Base-by-base conservation (phyloP, 192 early-diverging fungal species). In the Coemansia sp. region DNA sequence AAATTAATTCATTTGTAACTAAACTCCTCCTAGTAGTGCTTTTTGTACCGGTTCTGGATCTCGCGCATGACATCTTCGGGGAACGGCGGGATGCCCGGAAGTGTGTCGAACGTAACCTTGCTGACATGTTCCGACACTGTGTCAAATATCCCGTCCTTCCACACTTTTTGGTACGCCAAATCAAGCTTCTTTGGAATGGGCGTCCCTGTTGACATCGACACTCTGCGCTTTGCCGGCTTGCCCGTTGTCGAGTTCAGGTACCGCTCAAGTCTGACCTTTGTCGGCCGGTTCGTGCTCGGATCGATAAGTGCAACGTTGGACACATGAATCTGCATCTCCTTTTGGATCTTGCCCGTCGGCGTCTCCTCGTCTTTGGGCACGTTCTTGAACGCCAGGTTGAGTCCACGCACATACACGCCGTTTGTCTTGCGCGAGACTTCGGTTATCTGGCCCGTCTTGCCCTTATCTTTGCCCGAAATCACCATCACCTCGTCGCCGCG, bases 291-390 rank as follows among this genome's bases (percentile, higher is more conserved):
- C 8, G 68, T 75, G 57, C 65, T 72, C 12, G 90, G 89, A 63
- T 92, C 90, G n/a, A 92, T 75, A 54, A 92, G 60, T 7, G 85
- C 81, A 4, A 92, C 78, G 64, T 92, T 85, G 3, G 87, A 85
- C 51, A 88, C 82, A 59, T 87, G 85, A 36, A 92, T 85, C 7
- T 87, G 88, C 68, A 84, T 83, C 59, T 89, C 88, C 63, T 85
- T 86, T 53, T 78, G 81, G 50, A 90, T 79, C 46, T 61, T 84
- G 14, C 69, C 83, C 2, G 85, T 78, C 25, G 78, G 70, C 47
- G 87, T 71, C 46, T 85, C 82, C 62, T 85, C 85, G 38, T 86
- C 80, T 64, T 85, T 83, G 34, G 72, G 64, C 46, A 88, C 71
- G 70, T 83, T 85, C 72, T 87, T 87, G 42, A 62, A 67, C 31